These are phyloP conservation scores for Salvia miltiorrhiza DNA, from an alignment of 257 asterid species.

Conservation along the genomic window DNA sequence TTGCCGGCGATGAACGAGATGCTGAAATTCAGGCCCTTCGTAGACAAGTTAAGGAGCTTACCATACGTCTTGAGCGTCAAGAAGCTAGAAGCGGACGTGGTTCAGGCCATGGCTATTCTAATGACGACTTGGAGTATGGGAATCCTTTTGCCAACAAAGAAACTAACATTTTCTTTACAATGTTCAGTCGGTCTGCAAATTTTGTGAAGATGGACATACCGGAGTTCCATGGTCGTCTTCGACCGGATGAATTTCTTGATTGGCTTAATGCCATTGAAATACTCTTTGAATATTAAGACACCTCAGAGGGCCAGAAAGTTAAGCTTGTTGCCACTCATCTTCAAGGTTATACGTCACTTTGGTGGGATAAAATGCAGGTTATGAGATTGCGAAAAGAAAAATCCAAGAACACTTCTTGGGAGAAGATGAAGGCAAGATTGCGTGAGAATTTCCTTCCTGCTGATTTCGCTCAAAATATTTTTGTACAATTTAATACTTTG, in stretches of 20 bases:
- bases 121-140: slow-evolving; percentile 6
- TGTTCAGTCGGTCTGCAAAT: neutral
- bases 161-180: neutral
- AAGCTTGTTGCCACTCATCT: slow-evolving; percentile 10
- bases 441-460: slow-evolving; percentile 3
- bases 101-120: slow-evolving; percentile 10
- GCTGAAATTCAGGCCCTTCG: slow-evolving; percentile 15
- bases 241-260: slow-evolving; percentile 13
- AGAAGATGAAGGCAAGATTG: neutral
- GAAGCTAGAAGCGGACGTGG: slow-evolving; percentile 16
- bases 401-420: neutral
- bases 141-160: neutral
- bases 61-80: slow-evolving; percentile 16
- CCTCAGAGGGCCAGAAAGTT: neutral
- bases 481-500: neutral
- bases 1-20: slow-evolving; percentile 10
- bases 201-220: neutral
- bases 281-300: neutral
- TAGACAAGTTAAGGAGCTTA: slow-evolving; percentile 20
- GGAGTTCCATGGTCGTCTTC: slow-evolving; percentile 11
- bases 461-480: slow-evolving; percentile 3
- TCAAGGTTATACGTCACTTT: slow-evolving; percentile 14
- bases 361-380: slow-evolving; percentile 2
- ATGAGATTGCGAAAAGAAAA: neutral
- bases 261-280: slow-evolving; percentile 2